Base-by-base conservation (phyloP, 1,284 basidiomycete species). In the Pseudozyma pruni region DNA sequence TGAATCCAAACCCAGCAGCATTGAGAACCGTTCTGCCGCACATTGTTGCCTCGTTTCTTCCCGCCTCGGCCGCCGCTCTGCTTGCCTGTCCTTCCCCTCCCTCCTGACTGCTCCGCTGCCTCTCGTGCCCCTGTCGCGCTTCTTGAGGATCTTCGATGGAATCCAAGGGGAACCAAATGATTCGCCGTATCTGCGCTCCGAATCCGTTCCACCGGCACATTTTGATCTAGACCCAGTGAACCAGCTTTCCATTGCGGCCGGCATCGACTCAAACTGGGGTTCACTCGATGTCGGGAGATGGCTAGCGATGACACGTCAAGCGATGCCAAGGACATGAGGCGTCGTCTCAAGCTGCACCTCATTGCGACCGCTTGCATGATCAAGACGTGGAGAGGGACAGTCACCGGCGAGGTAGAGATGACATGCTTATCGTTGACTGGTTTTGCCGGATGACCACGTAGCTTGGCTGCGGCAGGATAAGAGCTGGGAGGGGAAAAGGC, bases 1-100 rank as follows among this genome's bases (percentile, higher is more conserved):
- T 35, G 31, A 54, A 40, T 42, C 22, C 31, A 54, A 53, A 53
- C 58, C 41, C 58, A 61, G 58, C 48, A 27, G 22, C 49, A 39
- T 50, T 46, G 51, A 54, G 51, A 32, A 49, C 33, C 27, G n/a
- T 44, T 17, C n/a, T 43, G 29, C 44, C 33, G 58, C 41, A n/a
- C 27, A 29, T 29, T 29, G 27, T 29, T 11, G 11, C 27, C 27
- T n/a, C 6, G 27, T 38, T 38, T n/a, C 27, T 39, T 43, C 35
- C 47, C 58, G 50, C 58, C 46, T 11, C 35, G 40, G 20, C 46
- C 58, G 58, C 44, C 57, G 39, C 50, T 35, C 29, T 3, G 6
- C 14, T 35, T 31, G 25, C 3, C 41, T 19, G n/a, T 8, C 11
- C 4, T 29, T 11, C 27, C 11, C 27, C 7, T 29, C 27, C 11